Percentiles rank a stretch among this genome's conserved stretches.
Conservation (phyloP, 306 rosid species). For the Cucumis hystrix region DNA sequence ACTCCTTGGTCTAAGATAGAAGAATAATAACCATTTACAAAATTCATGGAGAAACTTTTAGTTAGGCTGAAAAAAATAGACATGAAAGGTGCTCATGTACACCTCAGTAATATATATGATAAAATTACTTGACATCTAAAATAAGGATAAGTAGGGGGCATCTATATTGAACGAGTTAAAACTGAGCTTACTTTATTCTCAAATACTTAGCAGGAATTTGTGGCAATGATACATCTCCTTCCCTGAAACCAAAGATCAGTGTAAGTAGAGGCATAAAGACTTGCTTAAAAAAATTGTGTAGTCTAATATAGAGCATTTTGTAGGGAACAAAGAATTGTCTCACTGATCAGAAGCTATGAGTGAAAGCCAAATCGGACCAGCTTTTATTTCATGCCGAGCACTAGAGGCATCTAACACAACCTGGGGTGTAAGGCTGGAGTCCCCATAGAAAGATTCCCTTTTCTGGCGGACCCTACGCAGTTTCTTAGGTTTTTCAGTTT, state of each 20-base stretch:
- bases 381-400: constrained; percentile 30
- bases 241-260: constrained; percentile 38
- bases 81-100: not conserved
- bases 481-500: constrained; percentile 41
- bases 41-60: not conserved
- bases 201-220: constrained; percentile 45
- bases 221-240: constrained; percentile 47
- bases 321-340: constrained; percentile 17
- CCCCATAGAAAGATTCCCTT: constrained; percentile 41
- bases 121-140: not conserved
- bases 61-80: not conserved
- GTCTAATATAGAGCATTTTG: not conserved
- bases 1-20: not conserved
- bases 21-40: not conserved
- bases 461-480: constrained; percentile 54
- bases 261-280: not conserved
- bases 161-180: not conserved
- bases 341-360: constrained; percentile 64
- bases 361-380: constrained; percentile 71
- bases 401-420: constrained; percentile 40
- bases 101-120: not conserved
- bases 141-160: not conserved
- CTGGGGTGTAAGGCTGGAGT: constrained; percentile 33
- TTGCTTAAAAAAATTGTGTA: not conserved
- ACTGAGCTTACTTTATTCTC: constrained; percentile 53